Evolutionary conservation across 768 basidiomycete species (phyloP), one percentile per base, ranked within the genome.

Genomic region (Mycena alexandri): DNA sequence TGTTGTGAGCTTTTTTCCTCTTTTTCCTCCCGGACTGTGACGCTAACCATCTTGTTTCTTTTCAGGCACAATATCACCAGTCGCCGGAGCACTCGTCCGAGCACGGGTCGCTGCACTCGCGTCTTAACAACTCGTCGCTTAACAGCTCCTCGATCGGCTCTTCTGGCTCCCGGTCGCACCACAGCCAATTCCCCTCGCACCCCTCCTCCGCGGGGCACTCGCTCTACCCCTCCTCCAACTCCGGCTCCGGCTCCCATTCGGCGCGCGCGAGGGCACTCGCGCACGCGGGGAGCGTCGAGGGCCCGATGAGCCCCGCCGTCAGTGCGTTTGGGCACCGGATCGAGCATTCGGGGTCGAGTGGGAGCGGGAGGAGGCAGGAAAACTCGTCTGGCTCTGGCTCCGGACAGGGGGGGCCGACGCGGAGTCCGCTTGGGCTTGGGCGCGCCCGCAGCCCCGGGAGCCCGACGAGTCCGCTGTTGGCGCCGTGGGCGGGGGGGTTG

Each of bases 31-130:
- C 34, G 5, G 7, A 6, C 34, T 12, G 12, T 36, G 7, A 5
- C 12, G 7, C 7, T 36, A 36, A 36, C 12, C 3, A 16, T 29
- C 51, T 34, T 41, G 42, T 17, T 52, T 5, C 22, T 11, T 7
- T 41, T 2, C 38, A 70, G 69, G 69, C 69, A 1, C 61, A 70
- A 38, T 70, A 60, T 46, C 58, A 61, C 57, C 52, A 36, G 47
- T 25, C 51, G 7, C 16, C 62, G 1, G 61, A 44, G 8, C 61
- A 38, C 44, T 41, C 63, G 8, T 71, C 66, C n/a, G 70, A 71
- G 47, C 69, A 67, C 53, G 69, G 65, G 51, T 70, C 69, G n/a
- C 42, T 67, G 41, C 69, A 70, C 53, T 70, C 69, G n/a, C 64
- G 65, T 36, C 14, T 62, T 8, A 22, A 44, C 43, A 22, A 44